Percentiles rank a stretch among this genome's conserved stretches.
Conservation (phyloP, 2,329 filamentous ascomycete genomes). For the Achaetomium macrosporum region DNA sequence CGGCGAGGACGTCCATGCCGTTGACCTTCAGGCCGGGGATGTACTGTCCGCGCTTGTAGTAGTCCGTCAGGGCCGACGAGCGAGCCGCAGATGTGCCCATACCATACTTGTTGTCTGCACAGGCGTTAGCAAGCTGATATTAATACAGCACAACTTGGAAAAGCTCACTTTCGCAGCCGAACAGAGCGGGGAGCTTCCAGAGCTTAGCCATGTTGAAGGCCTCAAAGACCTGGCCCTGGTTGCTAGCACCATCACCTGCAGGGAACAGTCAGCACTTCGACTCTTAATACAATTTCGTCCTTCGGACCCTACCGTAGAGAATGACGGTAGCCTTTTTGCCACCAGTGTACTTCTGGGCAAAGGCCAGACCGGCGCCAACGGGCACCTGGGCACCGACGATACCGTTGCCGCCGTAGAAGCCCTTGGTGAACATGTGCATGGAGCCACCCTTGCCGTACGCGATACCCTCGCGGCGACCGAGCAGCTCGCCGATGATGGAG, state of each 20-base stretch:
- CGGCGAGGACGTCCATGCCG: constrained; percentile 97
- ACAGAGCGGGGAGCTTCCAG: constrained; percentile 92
- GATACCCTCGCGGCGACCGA: constrained; percentile 93
- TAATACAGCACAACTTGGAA: background rate
- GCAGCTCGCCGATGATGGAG: constrained; percentile 91
- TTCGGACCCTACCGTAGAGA: constrained; percentile 58
- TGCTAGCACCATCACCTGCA: constrained; percentile 81
- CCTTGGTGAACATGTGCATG: constrained; percentile 99
- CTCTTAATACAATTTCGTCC: background rate
- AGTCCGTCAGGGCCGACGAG: constrained; percentile 93
- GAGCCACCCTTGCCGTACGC: constrained; percentile 98
- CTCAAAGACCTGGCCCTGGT: constrained; percentile 99
- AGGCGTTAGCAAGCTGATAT: background rate
- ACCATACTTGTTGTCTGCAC: constrained; percentile 96
- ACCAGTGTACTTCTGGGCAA: constrained; percentile 90
- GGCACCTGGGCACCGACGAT: constrained; percentile 98
- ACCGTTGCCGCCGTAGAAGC: constrained; percentile 98
- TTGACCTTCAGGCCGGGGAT: constrained; percentile 99
- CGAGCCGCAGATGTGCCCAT: constrained; percentile 97
- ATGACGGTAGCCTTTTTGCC: constrained; percentile 82
- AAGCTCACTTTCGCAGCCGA: constrained; percentile 91
- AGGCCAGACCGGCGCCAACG: constrained; percentile 91
- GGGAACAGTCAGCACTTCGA: background rate
- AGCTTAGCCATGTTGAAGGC: constrained; percentile 99
- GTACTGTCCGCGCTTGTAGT: constrained; percentile 99